Base-by-base conservation (phyloP, 1,284 basidiomycete genomes). In the Athelia sp. region DNA sequence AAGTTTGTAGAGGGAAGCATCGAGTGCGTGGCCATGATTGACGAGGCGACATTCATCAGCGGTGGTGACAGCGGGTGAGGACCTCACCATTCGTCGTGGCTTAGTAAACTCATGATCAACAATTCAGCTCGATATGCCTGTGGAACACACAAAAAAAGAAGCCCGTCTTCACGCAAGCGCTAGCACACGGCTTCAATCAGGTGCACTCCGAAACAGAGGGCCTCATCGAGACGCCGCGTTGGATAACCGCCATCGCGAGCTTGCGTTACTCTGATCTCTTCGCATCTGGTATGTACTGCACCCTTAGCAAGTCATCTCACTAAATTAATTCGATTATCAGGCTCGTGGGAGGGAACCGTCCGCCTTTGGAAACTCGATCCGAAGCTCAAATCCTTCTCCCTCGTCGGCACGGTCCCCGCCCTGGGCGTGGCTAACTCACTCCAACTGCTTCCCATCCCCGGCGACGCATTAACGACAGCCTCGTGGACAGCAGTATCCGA, bases 61-160 rank as follows among this genome's bases (percentile, higher is more conserved):
- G 96, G 96, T 1, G 96, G 97, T 15, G 95, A 99, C 64, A 93
- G 89, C 60, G 96, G 97, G 91, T 93, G 65, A 54, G 79, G 74
- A 18, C 47, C 13, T 46, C 10, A 53, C 50, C 43, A 46, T 34
- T 45, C 32, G 67, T 62, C 21, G 19, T 43, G 26, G 10, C 43
- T 49, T 14, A 18, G 48, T 18, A 40, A 19, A 24, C 43, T 44
- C 0, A 21, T 51, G 22, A 9, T 45, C 51, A n/a, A 15, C 17
- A 31, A 29, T 29, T 0, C 57, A 96, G 93, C 1, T 88, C 92
- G 4, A 86, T 99, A 60, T 89, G 83, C 54, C 76, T 99, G 4
- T 99, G 96, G 95, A 81, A 79, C 32, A 91, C 85, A n/a, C 81
- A 83, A 53, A 97, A 95, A 75, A 98, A 99, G 76, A 99, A 99